phyloP scores from a whole-genome alignment of 768 basidiomycete genomes.

The Tephrocybe sp. region DNA sequence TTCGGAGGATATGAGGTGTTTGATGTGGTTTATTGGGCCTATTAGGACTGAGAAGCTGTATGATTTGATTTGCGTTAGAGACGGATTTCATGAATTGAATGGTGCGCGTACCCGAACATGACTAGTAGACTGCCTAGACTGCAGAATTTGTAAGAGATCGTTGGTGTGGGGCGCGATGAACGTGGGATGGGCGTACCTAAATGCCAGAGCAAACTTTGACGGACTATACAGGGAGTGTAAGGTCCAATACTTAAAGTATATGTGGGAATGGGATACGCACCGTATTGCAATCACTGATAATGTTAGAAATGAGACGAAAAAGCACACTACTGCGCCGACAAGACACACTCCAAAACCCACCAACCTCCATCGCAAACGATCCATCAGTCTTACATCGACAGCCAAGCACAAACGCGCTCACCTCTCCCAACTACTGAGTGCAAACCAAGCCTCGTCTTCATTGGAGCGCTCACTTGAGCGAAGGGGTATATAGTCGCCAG shows the following conservation, averaged over 20 bases:
- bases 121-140: conserved; percentile 89
- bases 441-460: conserved; percentile 96
- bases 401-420: conserved; percentile 24
- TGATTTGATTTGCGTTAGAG: background rate
- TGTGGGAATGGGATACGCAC: conserved; percentile 22
- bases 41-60: conserved; percentile 77
- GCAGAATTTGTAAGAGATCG: conserved; percentile 11
- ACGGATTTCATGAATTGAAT: background rate
- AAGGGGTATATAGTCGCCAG: conserved; percentile 86
- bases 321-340: conserved; percentile 89
- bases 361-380: conserved; percentile 44
- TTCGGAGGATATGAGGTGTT: conserved; percentile 81
- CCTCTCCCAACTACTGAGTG: conserved; percentile 92
- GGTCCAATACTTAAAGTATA: conserved; percentile 7
- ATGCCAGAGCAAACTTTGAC: conserved; percentile 87
- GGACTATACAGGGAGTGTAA: conserved; percentile 51
- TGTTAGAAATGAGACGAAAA: conserved; percentile 86
- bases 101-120: conserved; percentile 80
- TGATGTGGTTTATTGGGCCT: conserved; percentile 89
- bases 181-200: conserved; percentile 53
- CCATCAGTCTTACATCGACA: conserved; percentile 1
- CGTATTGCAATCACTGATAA: conserved; percentile 51
- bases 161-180: background rate
- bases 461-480: conserved; percentile 78
- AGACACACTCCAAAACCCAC: conserved; percentile 90